Evolutionary conservation across 306 rosid species (phyloP), one percentile per base, ranked within the genome.

Genomic region (Fragaria vesca): DNA sequence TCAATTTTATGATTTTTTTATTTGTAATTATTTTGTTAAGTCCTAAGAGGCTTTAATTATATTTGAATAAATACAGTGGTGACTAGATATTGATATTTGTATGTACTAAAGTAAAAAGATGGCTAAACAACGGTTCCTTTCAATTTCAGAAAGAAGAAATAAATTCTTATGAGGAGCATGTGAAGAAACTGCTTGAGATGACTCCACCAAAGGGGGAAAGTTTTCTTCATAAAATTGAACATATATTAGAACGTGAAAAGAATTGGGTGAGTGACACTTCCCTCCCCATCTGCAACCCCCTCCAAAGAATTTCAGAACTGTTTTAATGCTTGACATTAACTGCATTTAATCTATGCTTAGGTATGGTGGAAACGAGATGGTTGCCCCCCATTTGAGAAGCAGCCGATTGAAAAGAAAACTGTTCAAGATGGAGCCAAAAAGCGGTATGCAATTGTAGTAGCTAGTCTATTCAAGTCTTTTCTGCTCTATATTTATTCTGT

Each of bases 301-400:
- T 16, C 45, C 12, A 34, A 65, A 6, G 3, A 34, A 16, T 32
- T 80, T 45, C 40, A 52, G 24, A 48, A 65, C 55, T 76, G 12
- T 13, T 67, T 48, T 77, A 16, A 52, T 74, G 66, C 12, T 69
- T 10, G 46, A 51, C 55, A 62, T 63, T 69, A 8, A 52, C 15
- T 81, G 32, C 62, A 28, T 50, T 50, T n/a, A 72, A 57, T 65
- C 18, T 77, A 32, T 79, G 83, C 43, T 76, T 79, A 94, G 98
- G 96, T 91, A 57, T 94, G 98, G 98, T 94, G 98, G 98, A 92
- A 94, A 81, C 97, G 95, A 61, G 98, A 94, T 79, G 97, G 98
- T 76, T 94, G 98, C 85, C 92, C 88, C 10, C 88, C 98, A 67
- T 94, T 90, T 87, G 97, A 94, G 79, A 94, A 89, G 78, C 98